Evolutionary conservation across 148 eudicot species (phyloP), one percentile per base, ranked within the genome.

Genomic region (Persicaria maculosa): DNA sequence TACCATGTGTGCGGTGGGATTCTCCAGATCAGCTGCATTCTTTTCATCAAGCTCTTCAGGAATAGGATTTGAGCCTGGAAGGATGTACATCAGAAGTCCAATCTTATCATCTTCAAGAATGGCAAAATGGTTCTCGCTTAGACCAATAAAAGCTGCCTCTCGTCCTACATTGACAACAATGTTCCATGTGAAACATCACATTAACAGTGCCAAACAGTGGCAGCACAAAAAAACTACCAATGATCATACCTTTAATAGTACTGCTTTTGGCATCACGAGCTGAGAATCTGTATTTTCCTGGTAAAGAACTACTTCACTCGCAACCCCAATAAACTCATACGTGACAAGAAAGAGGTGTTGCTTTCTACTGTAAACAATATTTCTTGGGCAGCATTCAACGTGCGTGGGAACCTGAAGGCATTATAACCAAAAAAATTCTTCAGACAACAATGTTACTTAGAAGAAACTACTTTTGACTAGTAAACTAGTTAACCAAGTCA

Each of bases 111-210:
- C 93, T 44, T 92, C 98, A 81, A 95, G 98, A 80, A 95, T 82
- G n/a, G 84, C 96, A 81, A 88, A 90, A 71, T 95, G 98, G 76
- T 80, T 88, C 44, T 95, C 97, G 75, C 86, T 88, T 31, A 88
- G 84, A 22, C 98, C 97, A 75, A 92, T 83, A 77, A 95, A 95
- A 71, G 98, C 98, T 68, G 96, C 98, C 84, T 92, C 98, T 83
- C 80, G 83, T 78, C 98, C 98, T 95, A 78, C 43, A 83, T 67
- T 47, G 71, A 58, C 8, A 57, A 68, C 57, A 70, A 44, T 46
- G 52, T 68, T 25, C 40, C 50, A 69, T 6, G 65, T 19, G 46
- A 48, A 58, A 50, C 36, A 31, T 31, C 36, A 31, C 36, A 31
- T 31, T 31, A 31, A 31, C 36, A 31, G 36, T 31, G 36, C 2